phyloP scores from a whole-genome alignment of 495 filamentous ascomycete species.

The Aspergillus steynii region DNA sequence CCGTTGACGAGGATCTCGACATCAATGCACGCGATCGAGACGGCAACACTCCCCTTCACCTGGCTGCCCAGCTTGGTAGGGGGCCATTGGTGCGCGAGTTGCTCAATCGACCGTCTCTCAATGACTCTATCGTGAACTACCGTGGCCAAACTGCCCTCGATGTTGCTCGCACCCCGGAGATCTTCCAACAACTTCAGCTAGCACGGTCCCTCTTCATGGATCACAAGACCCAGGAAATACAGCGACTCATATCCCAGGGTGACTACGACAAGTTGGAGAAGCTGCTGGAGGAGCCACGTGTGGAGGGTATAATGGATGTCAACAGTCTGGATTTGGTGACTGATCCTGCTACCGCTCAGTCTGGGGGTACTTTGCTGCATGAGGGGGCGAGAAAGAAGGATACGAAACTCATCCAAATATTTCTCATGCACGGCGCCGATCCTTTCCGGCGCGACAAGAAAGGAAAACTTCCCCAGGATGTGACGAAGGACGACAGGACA shows the following conservation, averaged over 20 bases:
- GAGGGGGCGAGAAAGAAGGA: slow-evolving; percentile 90
- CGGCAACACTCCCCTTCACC: slow-evolving; percentile 89
- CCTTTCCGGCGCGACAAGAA: slow-evolving; percentile 93
- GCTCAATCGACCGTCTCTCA: slow-evolving; percentile 75
- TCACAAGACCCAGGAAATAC: slow-evolving; percentile 76
- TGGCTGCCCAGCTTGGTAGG: slow-evolving; percentile 81
- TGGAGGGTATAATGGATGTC: slow-evolving; percentile 83
- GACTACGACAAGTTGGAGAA: slow-evolving; percentile 78
- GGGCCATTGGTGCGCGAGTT: slow-evolving; percentile 75
- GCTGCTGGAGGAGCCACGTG: slow-evolving; percentile 77
- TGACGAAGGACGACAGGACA: slow-evolving; percentile 93
- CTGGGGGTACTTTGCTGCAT: slow-evolving; percentile 86
- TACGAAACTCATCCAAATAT: slow-evolving; percentile 77
- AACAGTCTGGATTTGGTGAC: slow-evolving; percentile 86
- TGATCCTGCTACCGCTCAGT: slow-evolving; percentile 70
- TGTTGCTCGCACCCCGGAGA: slow-evolving; percentile 84
- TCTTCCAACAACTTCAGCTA: slow-evolving; percentile 93
- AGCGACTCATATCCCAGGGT: slow-evolving; percentile 66
- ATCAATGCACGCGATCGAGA: slow-evolving; percentile 89
- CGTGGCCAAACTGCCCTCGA: slow-evolving; percentile 85
- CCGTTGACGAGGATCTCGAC: slow-evolving; percentile 65
- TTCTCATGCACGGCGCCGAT: slow-evolving; percentile 94
- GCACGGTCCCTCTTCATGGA: slow-evolving; percentile 89
- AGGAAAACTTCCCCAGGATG: slow-evolving; percentile 93
- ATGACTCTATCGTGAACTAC: slow-evolving; percentile 89